These are phyloP conservation scores for Agrocybe pediades DNA, from an alignment of 768 basidiomycete genomes.

Conservation along the genomic window DNA sequence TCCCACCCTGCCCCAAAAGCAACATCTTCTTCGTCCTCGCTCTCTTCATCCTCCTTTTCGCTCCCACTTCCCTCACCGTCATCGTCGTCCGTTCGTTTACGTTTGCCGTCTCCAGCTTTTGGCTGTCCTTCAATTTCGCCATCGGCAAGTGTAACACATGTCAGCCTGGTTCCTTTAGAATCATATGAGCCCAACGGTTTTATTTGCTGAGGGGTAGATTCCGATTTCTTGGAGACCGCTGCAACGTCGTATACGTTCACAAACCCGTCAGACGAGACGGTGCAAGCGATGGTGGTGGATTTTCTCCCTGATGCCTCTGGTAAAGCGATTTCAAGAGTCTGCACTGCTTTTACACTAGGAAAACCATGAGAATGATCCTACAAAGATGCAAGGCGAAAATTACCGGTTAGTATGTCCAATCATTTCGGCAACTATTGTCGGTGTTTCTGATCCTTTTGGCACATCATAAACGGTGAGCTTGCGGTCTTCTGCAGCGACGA, in stretches of 20 bases:
- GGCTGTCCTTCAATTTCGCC: constrained; percentile 20
- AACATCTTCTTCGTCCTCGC: constrained; percentile 27
- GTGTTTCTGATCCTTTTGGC: constrained; percentile 45
- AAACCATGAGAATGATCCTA: constrained; percentile 4
- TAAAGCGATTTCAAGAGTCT: constrained; percentile 62
- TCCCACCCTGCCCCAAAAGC: constrained; percentile 25
- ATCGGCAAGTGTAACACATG: constrained; percentile 53
- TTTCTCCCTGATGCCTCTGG: constrained; percentile 36
- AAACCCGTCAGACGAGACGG: constrained; percentile 89
- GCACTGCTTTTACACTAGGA: constrained; percentile 78
- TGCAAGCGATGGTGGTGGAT: constrained; percentile 67
- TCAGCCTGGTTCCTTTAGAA: constrained; percentile 84
- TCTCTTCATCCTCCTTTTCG: constrained; percentile 28
- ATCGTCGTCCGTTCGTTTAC: constrained; percentile 26
- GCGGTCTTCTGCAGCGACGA: constrained; percentile 90
- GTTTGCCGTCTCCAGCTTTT: constrained; percentile 20
- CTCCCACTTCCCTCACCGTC: constrained; percentile 29
- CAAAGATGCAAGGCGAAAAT: constrained; percentile 19
- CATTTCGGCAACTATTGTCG: constrained; percentile 68
- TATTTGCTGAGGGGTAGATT: constrained; percentile 36
- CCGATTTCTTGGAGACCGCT: constrained; percentile 13
- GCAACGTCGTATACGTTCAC: constrained; percentile 77
- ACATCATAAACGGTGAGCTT: constrained; percentile 79
- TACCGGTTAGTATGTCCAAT: constrained; percentile 88
- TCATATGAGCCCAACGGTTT: constrained; percentile 71